Evolutionary conservation across 2,329 filamentous ascomycete genomes (phyloP).

Genomic region (Capronia coronata): DNA sequence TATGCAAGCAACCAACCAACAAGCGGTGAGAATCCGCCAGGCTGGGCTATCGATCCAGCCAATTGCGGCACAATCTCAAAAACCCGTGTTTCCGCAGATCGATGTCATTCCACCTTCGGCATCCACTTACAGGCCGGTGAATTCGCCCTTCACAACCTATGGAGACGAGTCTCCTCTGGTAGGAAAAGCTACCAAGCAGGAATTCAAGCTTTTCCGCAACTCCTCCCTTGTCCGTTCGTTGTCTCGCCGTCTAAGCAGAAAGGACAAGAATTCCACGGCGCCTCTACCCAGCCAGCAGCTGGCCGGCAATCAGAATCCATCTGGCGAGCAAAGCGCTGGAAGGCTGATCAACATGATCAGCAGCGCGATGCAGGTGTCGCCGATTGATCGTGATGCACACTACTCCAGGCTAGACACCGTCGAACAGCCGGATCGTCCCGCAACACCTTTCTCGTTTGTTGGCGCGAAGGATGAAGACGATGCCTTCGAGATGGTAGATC

Average conservation of each 20-base stretch:
- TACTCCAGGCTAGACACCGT: constrained; percentile 17
- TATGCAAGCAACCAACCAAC: constrained; percentile 12
- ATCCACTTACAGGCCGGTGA: constrained; percentile 12
- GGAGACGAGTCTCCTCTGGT: constrained; percentile 24
- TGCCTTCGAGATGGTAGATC: constrained; percentile 26
- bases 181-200: constrained; percentile 7
- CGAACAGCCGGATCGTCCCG: constrained; percentile 61
- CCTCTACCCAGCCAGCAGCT: constrained; percentile 27
- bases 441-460: constrained; percentile 62
- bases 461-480: constrained; percentile 42
- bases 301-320: constrained; percentile 8
- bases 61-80: constrained; percentile 2
- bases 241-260: constrained; percentile 24
- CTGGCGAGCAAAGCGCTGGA: constrained; percentile 21
- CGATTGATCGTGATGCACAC: constrained; percentile 12
- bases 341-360: constrained; percentile 26
- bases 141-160: constrained; percentile 13
- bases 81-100: constrained; percentile 18
- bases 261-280: constrained; percentile 15
- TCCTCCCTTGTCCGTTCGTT: constrained; percentile 25
- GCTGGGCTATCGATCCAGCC: constrained; percentile 18
- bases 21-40: constrained; percentile 10
- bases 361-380: constrained; percentile 17
- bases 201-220: constrained; percentile 21
- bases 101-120: constrained; percentile 24